Percentiles rank a stretch among this genome's conserved stretches.
These are phyloP conservation scores for Plasmopara viticola DNA, from an alignment of 352 stramenopile genomes.

Conservation along the genomic window DNA sequence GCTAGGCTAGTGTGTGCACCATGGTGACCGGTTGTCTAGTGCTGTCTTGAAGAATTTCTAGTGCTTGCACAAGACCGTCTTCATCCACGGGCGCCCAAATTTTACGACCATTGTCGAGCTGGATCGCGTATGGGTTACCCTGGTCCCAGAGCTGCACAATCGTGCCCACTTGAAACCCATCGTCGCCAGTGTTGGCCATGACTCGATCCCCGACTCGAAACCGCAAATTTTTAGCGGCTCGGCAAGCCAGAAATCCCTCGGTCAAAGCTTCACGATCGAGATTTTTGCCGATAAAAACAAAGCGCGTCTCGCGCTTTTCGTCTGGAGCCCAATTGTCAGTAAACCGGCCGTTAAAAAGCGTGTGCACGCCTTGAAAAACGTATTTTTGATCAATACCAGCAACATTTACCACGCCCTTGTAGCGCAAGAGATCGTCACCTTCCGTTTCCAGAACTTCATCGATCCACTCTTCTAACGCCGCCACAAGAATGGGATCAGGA, in stretches of 20 bases:
- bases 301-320: conserved; percentile 83
- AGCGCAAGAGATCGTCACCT: conserved; percentile 89
- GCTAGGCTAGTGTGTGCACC: conserved; percentile 22
- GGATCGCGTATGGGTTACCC: conserved; percentile 44
- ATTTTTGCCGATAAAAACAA: conserved; percentile 94
- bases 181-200: conserved; percentile 27
- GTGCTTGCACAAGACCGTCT: conserved; percentile 24
- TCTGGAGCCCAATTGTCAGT: conserved; percentile 74
- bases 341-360: conserved; percentile 92
- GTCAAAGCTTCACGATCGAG: conserved; percentile 61
- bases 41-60: conserved; percentile 9
- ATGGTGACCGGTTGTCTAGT: conserved; percentile 15
- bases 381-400: conserved; percentile 90
- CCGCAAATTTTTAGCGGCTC: conserved; percentile 24
- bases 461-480: conserved; percentile 95
- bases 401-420: conserved; percentile 92
- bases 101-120: conserved; percentile 29
- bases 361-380: conserved; percentile 95
- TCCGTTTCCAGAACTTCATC: conserved; percentile 87
- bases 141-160: conserved; percentile 46
- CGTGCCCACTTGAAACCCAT: conserved; percentile 32
- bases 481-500: conserved; percentile 67
- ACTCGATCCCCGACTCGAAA: conserved; percentile 43
- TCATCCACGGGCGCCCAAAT: conserved; percentile 45
- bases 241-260: conserved; percentile 37